Conservation (phyloP, 305 asterid genomes). For the Solanum hybrid region DNA sequence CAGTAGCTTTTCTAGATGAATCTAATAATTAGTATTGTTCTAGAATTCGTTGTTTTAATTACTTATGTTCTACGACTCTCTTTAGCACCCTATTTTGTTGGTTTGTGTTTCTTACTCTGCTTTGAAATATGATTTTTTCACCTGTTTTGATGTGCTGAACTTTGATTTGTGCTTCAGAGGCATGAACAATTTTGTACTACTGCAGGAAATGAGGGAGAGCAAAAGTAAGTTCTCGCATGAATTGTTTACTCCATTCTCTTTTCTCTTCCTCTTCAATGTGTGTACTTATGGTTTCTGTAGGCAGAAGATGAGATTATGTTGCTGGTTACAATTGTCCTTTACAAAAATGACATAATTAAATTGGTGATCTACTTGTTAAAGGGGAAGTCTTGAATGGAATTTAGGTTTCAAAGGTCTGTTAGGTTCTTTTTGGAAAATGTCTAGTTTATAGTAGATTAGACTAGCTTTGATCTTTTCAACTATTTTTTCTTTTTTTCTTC, state of each 20-base stretch:
- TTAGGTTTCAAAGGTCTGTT: not conserved
- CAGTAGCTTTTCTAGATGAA: not conserved
- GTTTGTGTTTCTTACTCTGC: not conserved
- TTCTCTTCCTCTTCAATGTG: not conserved
- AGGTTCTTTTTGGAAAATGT: not conserved
- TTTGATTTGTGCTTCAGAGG: slow-evolving; percentile 31
- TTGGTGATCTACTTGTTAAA: not conserved
- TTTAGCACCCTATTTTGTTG: not conserved
- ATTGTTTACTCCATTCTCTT: not conserved
- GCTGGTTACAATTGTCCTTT: not conserved
- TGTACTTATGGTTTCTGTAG: not conserved
- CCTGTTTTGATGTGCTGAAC: slow-evolving; percentile 4
- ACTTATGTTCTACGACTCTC: not conserved
- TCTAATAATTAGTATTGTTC: not conserved
- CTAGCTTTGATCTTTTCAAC: not conserved
- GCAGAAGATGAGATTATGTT: not conserved
- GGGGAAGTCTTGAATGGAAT: not conserved
- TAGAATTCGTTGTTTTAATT: not conserved
- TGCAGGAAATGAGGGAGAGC: slow-evolving; percentile 39
- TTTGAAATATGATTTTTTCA: not conserved
- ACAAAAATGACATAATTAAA: not conserved
- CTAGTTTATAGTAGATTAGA: not conserved
- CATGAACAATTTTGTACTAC: slow-evolving; percentile 38
- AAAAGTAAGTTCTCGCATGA: slow-evolving; percentile 33
- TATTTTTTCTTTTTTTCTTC: not conserved